Base-by-base conservation (phyloP, 352 stramenopile species). In the Globisporangium nunn region DNA sequence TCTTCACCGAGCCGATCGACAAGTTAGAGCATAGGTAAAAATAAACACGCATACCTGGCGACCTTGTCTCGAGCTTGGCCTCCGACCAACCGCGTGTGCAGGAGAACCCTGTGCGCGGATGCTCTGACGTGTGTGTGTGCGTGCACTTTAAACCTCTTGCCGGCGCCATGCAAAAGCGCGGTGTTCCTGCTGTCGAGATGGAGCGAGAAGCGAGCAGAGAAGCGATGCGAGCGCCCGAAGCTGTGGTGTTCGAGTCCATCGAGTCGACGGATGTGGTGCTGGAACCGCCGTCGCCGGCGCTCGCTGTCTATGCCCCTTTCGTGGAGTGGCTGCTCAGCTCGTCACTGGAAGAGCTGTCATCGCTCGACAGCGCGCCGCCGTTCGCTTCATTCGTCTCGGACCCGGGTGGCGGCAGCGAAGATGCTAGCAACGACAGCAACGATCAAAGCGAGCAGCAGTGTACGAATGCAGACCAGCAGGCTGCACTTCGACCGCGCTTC, bases 291-390 rank as follows among this genome's bases (percentile, higher is more conserved):
- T 81, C 72, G 5, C 52, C 52, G 30, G 62, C 58, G 23, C 53
- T 89, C 10, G 62, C 50, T 5, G 64, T 58, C 6, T 89, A 73
- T 50, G 67, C 80, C 30, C 70, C 73, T 1, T 87, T 89, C 47
- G 77, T 89, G 53, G 67, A 61, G 29, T 89, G 79, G 79, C 46
- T 89, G 12, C 66, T 89, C 10, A 59, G 67, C 6, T 62, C 75
- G 15, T 56, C 72, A 2, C 63, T 70, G 2, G 73, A 85, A 50
- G 70, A 85, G 37, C 67, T 87, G 18, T 61, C 62, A 30, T 71
- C 46, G 41, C 57, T 77, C 40, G 69, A 70, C 50, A 62, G 49
- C 28, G 50, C 37, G 0, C 37, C 69, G 14, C 68, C 71, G 30
- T 74, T 74, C 35, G 50, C 58, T 43, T 28, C 48, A 52, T 7